A percentile compares a stretch with the other conserved stretches of the same genome.
Conservation (phyloP, 139 green algal genomes). For the Haematococcus sp. region DNA sequence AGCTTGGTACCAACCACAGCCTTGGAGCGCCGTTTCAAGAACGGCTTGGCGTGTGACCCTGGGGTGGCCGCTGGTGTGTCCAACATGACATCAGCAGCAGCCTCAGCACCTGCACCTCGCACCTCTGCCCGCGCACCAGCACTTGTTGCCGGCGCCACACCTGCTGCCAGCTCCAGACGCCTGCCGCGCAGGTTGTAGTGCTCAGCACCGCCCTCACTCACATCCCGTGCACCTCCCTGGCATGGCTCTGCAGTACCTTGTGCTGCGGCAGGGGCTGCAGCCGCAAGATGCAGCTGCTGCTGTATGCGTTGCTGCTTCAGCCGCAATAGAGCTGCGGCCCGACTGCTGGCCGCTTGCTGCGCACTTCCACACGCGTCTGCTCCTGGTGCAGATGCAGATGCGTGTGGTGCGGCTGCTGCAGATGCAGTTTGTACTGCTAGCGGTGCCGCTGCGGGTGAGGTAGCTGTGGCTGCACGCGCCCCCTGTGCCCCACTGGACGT, state of each 20-base stretch:
- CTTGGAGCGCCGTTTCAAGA: constrained; percentile 23
- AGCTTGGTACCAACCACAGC: constrained; percentile 20
- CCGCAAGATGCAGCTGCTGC: constrained; percentile 2
- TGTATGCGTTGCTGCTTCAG: constrained; percentile 31
- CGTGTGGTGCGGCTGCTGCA: background rate
- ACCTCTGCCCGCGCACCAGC: background rate
- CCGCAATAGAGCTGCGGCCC: constrained; percentile 17
- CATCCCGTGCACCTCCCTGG: no score
- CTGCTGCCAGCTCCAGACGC: background rate
- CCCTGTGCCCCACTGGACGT: no score
- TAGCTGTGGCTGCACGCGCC: no score
- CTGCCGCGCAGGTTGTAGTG: background rate
- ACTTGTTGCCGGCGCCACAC: background rate
- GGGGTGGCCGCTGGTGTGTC: background rate
- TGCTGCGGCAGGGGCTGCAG: background rate
- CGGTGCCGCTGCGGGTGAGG: no score
- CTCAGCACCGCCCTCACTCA: no score
- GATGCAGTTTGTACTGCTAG: background rate
- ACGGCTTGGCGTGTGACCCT: constrained; percentile 23
- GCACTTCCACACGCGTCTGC: background rate
- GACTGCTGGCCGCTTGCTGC: background rate
- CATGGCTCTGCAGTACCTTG: no score
- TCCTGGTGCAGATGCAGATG: constrained; percentile 22
- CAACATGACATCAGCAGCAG: background rate
- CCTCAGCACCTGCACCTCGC: background rate